Percentiles rank a stretch among this genome's conserved stretches.
phyloP scores from a whole-genome alignment of 73 alveolate genomes.

The Diophrys appendiculata region DNA sequence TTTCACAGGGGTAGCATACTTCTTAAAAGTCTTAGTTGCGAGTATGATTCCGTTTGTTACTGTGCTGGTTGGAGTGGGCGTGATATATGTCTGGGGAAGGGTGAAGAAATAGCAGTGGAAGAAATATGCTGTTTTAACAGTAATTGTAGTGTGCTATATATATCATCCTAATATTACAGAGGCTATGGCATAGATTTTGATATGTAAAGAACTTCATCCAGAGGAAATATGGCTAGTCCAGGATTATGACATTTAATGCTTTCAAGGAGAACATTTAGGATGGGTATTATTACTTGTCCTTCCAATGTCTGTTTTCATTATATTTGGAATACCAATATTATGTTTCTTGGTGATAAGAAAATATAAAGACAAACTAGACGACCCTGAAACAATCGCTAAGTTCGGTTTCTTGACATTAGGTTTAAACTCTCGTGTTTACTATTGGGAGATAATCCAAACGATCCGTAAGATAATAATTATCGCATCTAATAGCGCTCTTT shows the following conservation, averaged over 20 bases:
- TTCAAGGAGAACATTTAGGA: not conserved
- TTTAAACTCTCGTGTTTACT: not conserved
- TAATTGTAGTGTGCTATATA: too few relatives aligned
- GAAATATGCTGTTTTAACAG: not conserved
- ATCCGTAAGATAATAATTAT: slow-evolving; percentile 2
- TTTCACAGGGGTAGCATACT: not conserved
- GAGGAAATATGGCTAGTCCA: not conserved
- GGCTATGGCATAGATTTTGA: not conserved
- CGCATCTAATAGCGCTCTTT: too few relatives aligned
- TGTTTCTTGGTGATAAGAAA: not conserved
- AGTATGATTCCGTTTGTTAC: not conserved
- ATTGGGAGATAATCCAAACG: slow-evolving; percentile 17
- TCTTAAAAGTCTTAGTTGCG: not conserved
- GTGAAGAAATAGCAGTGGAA: too few relatives aligned
- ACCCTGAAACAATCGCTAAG: not conserved
- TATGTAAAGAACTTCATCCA: not conserved
- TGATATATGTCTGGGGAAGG: not conserved
- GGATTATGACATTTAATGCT: not conserved
- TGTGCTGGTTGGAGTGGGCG: not conserved
- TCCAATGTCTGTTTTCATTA: not conserved
- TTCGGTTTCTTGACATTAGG: slow-evolving; percentile 1
- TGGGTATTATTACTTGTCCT: not conserved
- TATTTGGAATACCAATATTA: slow-evolving; percentile 7
- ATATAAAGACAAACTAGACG: not conserved
- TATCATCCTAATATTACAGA: not conserved